Base-by-base conservation (phyloP, 768 basidiomycete species). In the Trametes meyenii region DNA sequence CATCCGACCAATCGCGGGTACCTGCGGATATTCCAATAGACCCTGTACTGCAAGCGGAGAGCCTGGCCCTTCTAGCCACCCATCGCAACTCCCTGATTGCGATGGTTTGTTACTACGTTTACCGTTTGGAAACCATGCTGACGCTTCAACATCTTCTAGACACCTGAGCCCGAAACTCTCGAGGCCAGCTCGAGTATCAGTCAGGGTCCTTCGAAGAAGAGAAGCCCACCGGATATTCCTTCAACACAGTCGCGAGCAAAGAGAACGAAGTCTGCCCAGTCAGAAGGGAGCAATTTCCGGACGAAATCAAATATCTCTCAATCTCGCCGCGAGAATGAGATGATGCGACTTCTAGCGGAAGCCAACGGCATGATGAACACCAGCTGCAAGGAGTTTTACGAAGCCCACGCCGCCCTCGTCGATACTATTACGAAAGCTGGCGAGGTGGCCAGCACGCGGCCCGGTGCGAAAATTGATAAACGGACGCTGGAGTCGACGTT, bases 301-400 rank as follows among this genome's bases (percentile, higher is more conserved):
- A 61, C 75, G 29, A 83, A 81, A 63, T 77, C 84, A 50, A 95
- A 94, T 65, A 83, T 94, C 24, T 90, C 92, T 16, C 81, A 88
- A 59, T 76, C 92, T 43, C 85, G 90, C 3, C 84, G 93, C 21
- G 91, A 94, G 75, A 91, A 89, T 62, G 93, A 95, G 72, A 72
- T 94, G 50, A 70, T 86, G 56, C 85, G 83, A 33, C 81, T 90
- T 21, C 73, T 94, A n/a, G 80, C 85, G 58, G 79, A 77, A 23
- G 74, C 82, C 53, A 88, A 88, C 7, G 93, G 92, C 0, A 83
- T 93, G 43, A 75, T 82, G 46, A 87, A 88, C 66, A 77, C 83
- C 13, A 83, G 85, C 60, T 79, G 82, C 24, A 90, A 86, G 66
- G 89, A 92, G 62, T 82, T 93, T 66, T 83, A 81, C 56, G 87